Base-by-base conservation (phyloP, 2,329 filamentous ascomycete genomes). In the Boeremia lycopersici region DNA sequence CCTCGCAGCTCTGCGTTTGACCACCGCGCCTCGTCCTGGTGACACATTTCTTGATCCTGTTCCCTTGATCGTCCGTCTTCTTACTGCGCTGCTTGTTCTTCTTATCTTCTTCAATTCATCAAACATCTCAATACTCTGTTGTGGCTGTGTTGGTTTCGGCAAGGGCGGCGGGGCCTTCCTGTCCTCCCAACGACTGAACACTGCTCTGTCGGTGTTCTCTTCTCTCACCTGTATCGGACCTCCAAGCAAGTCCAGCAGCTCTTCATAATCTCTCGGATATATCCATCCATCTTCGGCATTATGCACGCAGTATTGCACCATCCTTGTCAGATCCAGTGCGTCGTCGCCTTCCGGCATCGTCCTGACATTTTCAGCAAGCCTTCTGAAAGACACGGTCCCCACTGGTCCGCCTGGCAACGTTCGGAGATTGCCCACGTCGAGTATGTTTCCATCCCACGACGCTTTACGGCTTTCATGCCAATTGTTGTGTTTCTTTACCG, bases 281-380 rank as follows among this genome's bases (percentile, higher is more conserved):
- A 36, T 30, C 62, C 61, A 70, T 1, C 43, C 34, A 31, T 69
- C 58, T 2, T 60, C 38, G 1, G 51, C 50, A 35, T 62, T 56
- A 4, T 62, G 30, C 1, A 63, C 7, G 17, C 55, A 59, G 38
- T 67, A 59, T n/a, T 43, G n/a, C 4, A 71, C 58, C 53, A 63
- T 63, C 13, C 65, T 57, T 1, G 67, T 70, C 25, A 69, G 48
- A 42, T 69, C 64, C n/a, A 67, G 44, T 4, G 65, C 64, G 45
- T 68, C 65, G 12, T 53, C 13, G 3, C 58, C 64, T 13, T 57
- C 41, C 8, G 64, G 64, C 29, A 62, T 52, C 10, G 30, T 19
- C 29, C 61, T 58, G 9, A 69, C 56, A 7, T 44, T 54, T 4
- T 39, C 11, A 12, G 57, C 63, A 25, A 71, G 59, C n/a, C 53